Percentiles rank a stretch among this genome's conserved stretches.
Conservation (phyloP, 192 early-diverging fungal species). For the Coemansia sp. region DNA sequence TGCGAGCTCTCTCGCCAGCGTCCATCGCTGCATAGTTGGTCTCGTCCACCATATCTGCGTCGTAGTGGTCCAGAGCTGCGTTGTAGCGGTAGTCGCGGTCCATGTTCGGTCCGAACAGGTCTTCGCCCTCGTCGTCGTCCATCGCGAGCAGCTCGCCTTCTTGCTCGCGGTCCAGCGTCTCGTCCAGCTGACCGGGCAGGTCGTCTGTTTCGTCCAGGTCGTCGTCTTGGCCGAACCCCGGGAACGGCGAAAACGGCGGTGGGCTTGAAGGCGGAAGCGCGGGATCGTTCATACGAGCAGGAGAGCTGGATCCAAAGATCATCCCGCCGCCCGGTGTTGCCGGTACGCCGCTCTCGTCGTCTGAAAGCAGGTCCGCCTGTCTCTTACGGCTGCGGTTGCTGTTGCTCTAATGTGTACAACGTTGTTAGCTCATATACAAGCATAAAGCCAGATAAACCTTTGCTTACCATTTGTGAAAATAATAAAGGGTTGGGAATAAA, state of each 20-base stretch:
- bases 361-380: conserved; percentile 42
- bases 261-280: conserved; percentile 48
- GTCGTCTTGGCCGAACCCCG: conserved; percentile 13
- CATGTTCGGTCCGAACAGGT: conserved; percentile 85
- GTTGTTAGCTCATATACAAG: not conserved
- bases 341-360: conserved; percentile 24
- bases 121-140: conserved; percentile 77
- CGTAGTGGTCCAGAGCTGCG: conserved; percentile 72
- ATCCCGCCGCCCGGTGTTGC: conserved; percentile 52
- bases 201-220: conserved; percentile 22
- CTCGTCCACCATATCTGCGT: conserved; percentile 82
- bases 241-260: conserved; percentile 46
- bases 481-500: not conserved
- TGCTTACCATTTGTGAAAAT: conserved; percentile 2
- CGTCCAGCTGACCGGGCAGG: conserved; percentile 32
- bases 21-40: conserved; percentile 75
- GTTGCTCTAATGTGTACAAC: not conserved
- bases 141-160: conserved; percentile 45
- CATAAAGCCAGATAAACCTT: not conserved
- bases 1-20: conserved; percentile 63
- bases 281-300: conserved; percentile 19
- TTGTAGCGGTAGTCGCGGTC: conserved; percentile 84
- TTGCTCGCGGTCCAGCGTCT: conserved; percentile 27
- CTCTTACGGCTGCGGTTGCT: conserved; percentile 29
- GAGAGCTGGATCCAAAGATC: conserved; percentile 48